Evolutionary conservation across 140 eudicot species (phyloP), one percentile per base, ranked within the genome.

Genomic region (Stevia rebaudiana): DNA sequence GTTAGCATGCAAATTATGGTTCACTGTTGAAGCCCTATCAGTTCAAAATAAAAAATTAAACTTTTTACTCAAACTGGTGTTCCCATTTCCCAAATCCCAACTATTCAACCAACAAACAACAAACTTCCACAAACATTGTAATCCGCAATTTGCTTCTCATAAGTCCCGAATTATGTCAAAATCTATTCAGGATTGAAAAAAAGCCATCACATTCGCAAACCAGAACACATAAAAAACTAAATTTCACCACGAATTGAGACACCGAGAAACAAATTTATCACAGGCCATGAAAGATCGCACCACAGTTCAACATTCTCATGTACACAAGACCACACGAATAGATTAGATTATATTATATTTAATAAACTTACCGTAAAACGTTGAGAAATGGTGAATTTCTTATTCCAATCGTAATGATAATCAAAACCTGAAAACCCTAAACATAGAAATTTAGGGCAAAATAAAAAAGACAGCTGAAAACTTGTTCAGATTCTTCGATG

Each of bases 381-480:
- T 50, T 67, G 50, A 33, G 50, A 18, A 1, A 18, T 60, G 30
- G 58, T 50, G 50, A 49, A 16, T 23, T 43, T 53, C 11, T 54
- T 12, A 5, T 22, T 11, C 64, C 53, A 68, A 40, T 39, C 21
- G 64, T 54, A 39, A 39, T 64, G 54, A 46, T 7, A 7, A 16
- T 3, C 52, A 17, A 46, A 48, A 23, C 22, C 61, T 33, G 61
- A 31, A 68, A 68, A 48, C 73, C 73, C 73, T 68, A 68, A 43
- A 10, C 55, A 68, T 25, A 68, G 50, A 2, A 44, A 69, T 44
- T 59, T 69, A 70, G 61, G 75, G 75, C 68, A 59, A 59, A 70
- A 8, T 12, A 8, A 4, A 5, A 7, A 23, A 46, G 30, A 63
- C 11, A 18, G 17, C 23, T 12, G 61, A 30, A 37, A 52, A 39